phyloP scores from a whole-genome alignment of 805 yeast species.

The Spathaspora sp. region DNA sequence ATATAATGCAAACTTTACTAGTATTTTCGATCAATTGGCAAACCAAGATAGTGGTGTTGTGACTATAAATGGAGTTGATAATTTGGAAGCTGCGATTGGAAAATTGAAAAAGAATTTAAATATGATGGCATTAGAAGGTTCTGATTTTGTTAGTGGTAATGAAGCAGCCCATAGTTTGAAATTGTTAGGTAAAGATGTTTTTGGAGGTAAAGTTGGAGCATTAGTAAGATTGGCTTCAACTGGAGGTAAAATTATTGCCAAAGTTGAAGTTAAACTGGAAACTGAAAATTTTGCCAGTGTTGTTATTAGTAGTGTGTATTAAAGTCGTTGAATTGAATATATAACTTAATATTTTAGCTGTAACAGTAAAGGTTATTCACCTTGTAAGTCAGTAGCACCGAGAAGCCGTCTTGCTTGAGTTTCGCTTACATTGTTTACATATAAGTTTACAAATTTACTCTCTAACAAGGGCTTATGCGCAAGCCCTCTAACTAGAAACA shows the following conservation, averaged over 20 bases:
- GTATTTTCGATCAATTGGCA: constrained; percentile 68
- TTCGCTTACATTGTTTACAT: no score
- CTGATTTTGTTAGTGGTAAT: constrained; percentile 60
- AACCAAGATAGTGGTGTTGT: constrained; percentile 61
- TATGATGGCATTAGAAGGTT: constrained; percentile 63
- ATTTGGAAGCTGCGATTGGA: constrained; percentile 41
- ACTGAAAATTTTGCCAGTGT: constrained; percentile 45
- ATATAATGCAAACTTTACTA: constrained; percentile 71
- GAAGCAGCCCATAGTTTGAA: constrained; percentile 69
- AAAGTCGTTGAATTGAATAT: background rate
- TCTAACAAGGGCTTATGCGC: no score
- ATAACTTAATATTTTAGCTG: background rate
- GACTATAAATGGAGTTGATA: constrained; percentile 48
- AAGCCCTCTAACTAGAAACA: no score
- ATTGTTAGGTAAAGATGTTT: constrained; percentile 74
- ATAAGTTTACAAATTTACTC: no score
- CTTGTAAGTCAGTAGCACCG: no score
- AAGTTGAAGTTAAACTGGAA: constrained; percentile 49
- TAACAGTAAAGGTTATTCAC: no score
- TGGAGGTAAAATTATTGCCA: constrained; percentile 58
- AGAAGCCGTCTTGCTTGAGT: no score
- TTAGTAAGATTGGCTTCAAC: constrained; percentile 47
- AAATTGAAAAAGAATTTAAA: constrained; percentile 49
- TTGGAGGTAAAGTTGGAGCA: constrained; percentile 54
- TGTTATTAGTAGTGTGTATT: constrained; percentile 43